Evolutionary conservation across 2,329 filamentous ascomycete species (phyloP).

Genomic region (Xylaria sp.): DNA sequence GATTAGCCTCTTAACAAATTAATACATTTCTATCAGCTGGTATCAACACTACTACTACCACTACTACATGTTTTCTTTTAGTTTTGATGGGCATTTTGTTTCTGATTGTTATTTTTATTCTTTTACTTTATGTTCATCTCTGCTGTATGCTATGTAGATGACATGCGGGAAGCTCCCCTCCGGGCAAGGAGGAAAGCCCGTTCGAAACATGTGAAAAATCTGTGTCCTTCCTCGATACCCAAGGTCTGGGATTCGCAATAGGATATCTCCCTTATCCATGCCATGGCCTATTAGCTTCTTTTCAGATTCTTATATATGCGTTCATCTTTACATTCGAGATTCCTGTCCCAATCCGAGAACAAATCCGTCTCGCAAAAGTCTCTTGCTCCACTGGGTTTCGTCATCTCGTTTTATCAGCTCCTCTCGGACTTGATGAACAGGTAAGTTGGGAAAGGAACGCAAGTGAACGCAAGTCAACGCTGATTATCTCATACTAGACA

Average conservation of each 20-base stretch:
- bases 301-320: conserved; percentile 13
- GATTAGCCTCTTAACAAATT: not conserved
- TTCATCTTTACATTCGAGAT: conserved; percentile 2
- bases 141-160: conserved; percentile 1
- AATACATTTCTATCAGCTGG: too few relatives aligned
- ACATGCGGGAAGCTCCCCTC: not conserved
- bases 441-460: conserved; percentile 12
- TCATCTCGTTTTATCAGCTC: not conserved
- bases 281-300: not conserved
- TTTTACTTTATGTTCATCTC: conserved; percentile 2
- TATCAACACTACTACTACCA: not conserved
- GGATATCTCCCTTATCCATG: not conserved
- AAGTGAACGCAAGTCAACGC: conserved; percentile 9
- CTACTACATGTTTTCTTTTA: not conserved
- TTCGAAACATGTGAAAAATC: not conserved
- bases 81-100: not conserved
- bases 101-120: not conserved
- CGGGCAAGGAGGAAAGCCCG: not conserved
- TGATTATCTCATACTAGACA: conserved; percentile 19
- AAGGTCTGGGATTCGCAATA: not conserved
- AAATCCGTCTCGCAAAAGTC: not conserved
- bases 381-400: not conserved
- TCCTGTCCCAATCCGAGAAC: not conserved
- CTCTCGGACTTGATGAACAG: not conserved
- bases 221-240: conserved; percentile 6